Evolutionary conservation across 2,329 filamentous ascomycete genomes (phyloP).

Genomic region (Cercospora berteroae): DNA sequence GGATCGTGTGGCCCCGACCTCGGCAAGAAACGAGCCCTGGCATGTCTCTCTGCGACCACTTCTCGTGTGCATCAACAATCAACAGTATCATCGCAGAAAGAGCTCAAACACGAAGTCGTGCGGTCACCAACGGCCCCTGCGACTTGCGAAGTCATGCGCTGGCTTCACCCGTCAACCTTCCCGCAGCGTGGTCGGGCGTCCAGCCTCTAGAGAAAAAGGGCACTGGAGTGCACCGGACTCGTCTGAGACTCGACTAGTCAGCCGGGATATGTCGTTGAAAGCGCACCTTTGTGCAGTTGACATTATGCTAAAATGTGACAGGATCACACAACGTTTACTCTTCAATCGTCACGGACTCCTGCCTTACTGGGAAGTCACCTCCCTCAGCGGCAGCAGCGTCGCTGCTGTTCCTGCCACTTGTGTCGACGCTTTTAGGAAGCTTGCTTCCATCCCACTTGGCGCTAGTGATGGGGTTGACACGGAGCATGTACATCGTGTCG

Average conservation of each 20-base stretch:
- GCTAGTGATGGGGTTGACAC: conserved; percentile 36
- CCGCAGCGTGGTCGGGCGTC: background rate
- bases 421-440: conserved; percentile 27
- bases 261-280: background rate
- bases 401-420: conserved; percentile 26
- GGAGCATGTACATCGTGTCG: conserved; percentile 42
- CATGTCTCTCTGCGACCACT: background rate
- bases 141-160: background rate
- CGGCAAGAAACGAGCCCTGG: background rate
- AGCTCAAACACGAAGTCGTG: background rate
- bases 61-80: background rate
- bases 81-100: background rate
- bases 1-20: background rate
- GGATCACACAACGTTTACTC: conserved; percentile 8
- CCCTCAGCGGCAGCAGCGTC: conserved; percentile 21
- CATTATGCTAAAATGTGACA: background rate
- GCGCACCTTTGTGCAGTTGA: background rate
- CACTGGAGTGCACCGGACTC: background rate
- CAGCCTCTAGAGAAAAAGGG: background rate
- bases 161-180: background rate
- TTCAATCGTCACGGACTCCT: conserved; percentile 24
- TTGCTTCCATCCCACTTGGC: conserved; percentile 36
- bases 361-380: conserved; percentile 15
- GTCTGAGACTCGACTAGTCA: background rate
- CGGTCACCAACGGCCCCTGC: background rate